Percentiles rank a stretch among this genome's conserved stretches.
phyloP scores from a whole-genome alignment of 495 filamentous ascomycete species.

The Hypoxylon perforatum region DNA sequence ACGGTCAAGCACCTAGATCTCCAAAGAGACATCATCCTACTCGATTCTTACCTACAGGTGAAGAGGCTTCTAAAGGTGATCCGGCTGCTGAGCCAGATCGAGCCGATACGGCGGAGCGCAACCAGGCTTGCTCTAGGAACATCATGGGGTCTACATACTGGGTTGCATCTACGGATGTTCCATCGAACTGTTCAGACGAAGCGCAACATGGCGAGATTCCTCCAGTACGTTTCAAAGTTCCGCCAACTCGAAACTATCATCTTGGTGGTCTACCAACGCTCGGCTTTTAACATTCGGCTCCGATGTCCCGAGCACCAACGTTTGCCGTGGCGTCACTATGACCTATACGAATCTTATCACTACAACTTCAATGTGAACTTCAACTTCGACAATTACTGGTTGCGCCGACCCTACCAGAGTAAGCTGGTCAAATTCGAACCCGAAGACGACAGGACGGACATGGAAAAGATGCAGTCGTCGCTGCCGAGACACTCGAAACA shows the following conservation, averaged over 20 bases:
- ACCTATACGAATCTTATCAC: slow-evolving; percentile 60
- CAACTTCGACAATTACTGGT: slow-evolving; percentile 58
- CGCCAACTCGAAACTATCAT: slow-evolving; percentile 54
- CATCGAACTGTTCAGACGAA: slow-evolving; percentile 57
- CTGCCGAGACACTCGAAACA: slow-evolving; percentile 34
- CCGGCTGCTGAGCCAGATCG: slow-evolving; percentile 60
- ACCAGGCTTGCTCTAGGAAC: slow-evolving; percentile 58
- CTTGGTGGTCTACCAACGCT: slow-evolving; percentile 60
- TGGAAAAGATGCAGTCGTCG: slow-evolving; percentile 12
- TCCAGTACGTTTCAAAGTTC: slow-evolving; percentile 56
- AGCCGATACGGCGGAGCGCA: slow-evolving; percentile 55
- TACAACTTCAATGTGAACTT: slow-evolving; percentile 62
- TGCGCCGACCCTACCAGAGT: slow-evolving; percentile 56
- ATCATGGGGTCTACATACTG: slow-evolving; percentile 59
- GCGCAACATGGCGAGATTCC: slow-evolving; percentile 59
- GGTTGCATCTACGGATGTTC: slow-evolving; percentile 58
- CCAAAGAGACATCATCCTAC: slow-evolving; percentile 59
- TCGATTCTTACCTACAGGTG: slow-evolving; percentile 61
- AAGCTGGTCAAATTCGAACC: slow-evolving; percentile 57
- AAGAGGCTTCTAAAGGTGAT: slow-evolving; percentile 59
- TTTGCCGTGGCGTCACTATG: slow-evolving; percentile 37
- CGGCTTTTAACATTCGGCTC: slow-evolving; percentile 58
- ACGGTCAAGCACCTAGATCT: slow-evolving; percentile 61
- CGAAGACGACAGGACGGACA: slow-evolving; percentile 47
- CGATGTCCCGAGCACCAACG: slow-evolving; percentile 32